Conservation (phyloP, 768 basidiomycete genomes). For the Lyophyllum semitale region DNA sequence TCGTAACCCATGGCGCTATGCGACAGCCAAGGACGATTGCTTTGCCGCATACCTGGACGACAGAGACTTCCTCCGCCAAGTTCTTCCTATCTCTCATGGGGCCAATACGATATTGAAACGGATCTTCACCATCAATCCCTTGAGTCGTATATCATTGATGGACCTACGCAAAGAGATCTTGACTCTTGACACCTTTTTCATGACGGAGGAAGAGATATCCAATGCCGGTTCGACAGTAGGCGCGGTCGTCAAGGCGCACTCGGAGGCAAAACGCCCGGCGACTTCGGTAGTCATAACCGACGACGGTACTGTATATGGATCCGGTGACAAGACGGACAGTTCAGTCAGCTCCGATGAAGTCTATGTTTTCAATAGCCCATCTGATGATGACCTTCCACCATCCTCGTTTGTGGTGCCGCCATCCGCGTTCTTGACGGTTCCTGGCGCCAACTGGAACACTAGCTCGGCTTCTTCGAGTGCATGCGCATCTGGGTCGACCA, state of each 20-base stretch:
- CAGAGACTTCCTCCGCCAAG: constrained; percentile 60
- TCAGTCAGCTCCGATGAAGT: constrained; percentile 35
- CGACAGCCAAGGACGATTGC: constrained; percentile 64
- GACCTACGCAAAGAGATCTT: constrained; percentile 61
- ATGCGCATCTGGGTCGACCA: constrained; percentile 24
- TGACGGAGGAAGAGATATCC: constrained; percentile 48
- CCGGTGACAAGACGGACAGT: constrained; percentile 14
- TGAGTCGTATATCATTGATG: constrained; percentile 59
- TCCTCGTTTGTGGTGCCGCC: constrained; percentile 5
- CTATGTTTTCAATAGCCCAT: constrained; percentile 37
- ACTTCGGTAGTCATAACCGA: constrained; percentile 2
- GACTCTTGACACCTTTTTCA: constrained; percentile 61
- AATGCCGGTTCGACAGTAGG: constrained; percentile 26
- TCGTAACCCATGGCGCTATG: constrained; percentile 77
- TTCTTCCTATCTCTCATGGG: constrained; percentile 72
- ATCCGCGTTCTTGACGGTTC: constrained; percentile 12
- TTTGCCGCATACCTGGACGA: constrained; percentile 67
- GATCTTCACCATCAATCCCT: constrained; percentile 71
- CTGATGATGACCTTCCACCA: constrained; percentile 26
- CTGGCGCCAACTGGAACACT: constrained; percentile 10
- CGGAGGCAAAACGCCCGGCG: constrained; percentile 4
- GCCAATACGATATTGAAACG: constrained; percentile 68
- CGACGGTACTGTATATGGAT: constrained; percentile 1
- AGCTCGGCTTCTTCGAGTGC: constrained; percentile 13
- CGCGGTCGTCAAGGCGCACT: constrained; percentile 14